Evolutionary conservation across 345 rosid species (phyloP), one percentile per base, ranked within the genome.

Genomic region (Acer yangbiense): DNA sequence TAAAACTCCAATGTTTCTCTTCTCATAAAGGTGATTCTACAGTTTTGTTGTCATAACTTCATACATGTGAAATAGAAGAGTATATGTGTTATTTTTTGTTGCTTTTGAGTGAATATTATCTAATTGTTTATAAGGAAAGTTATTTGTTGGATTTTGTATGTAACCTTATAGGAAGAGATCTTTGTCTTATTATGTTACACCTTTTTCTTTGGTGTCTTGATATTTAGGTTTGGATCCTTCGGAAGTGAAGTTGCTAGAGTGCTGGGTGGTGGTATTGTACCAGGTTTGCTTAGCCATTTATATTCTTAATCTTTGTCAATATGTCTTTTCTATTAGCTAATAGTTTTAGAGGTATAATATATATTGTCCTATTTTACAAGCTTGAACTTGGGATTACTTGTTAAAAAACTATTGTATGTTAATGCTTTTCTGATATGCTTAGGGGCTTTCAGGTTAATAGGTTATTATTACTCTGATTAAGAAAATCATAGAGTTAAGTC

Each of bases 201-300:
- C 21, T 78, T 75, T 63, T 78, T 80, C 29, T 73, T 78, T 76
- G 55, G 52, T 76, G 69, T 11, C 67, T 81, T 77, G 52, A 27
- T 72, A 21, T 81, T 67, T 80, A 95, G 99, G 87, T 76, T 83
- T 77, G 99, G 97, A 69, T 81, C 50, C 39, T 92, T 95, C 78
- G 99, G 99, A 54, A 79, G 82, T 76, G 98, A 95, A 90, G 94
- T 94, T 80, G 88, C 87, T 12, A 88, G 95, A 77, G 98, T 95
- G 77, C 97, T 95, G 80, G 99, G 99, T 77, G 97, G 98, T 80
- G 99, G 99, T 52, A 88, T 95, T 80, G 97, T 93, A 25, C 98
- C 99, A 91, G 98, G 98, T 95, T 78, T 78, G 72, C n/a, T 35
- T 44, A 67, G 16, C 68, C 81, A 48, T 62, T 77, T 46, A 52